These are phyloP conservation scores for Tagetes erecta DNA, from an alignment of 129 eudicot species.

Conservation along the genomic window DNA sequence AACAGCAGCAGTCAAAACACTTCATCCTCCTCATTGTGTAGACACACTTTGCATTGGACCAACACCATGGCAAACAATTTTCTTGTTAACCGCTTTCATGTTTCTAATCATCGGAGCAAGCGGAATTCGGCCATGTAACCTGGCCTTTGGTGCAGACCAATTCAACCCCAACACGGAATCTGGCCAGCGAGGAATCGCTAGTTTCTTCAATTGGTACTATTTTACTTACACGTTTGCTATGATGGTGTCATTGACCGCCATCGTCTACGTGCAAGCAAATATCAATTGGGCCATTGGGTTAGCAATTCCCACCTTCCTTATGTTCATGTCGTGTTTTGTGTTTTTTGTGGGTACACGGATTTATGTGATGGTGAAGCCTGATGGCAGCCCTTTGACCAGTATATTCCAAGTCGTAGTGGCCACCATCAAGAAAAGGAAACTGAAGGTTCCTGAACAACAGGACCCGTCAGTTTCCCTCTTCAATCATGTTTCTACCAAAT, in stretches of 20 bases:
- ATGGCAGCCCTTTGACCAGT: conserved; percentile 49
- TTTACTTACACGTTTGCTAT: conserved; percentile 53
- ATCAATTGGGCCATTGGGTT: conserved; percentile 53
- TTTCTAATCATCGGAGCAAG: conserved; percentile 46
- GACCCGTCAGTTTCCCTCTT: conserved; percentile 26
- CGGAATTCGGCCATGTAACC: conserved; percentile 56
- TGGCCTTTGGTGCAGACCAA: conserved; percentile 58
- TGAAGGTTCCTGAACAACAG: conserved; percentile 38
- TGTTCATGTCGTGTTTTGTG: conserved; percentile 46
- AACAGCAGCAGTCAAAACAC: conserved; percentile 46
- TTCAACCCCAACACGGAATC: conserved; percentile 55
- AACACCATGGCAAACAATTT: conserved; percentile 46
- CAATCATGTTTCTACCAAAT: conserved; percentile 30
- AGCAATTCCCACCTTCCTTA: conserved; percentile 46
- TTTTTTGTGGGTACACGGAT: conserved; percentile 45
- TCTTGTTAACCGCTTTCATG: conserved; percentile 37
- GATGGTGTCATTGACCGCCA: conserved; percentile 49
- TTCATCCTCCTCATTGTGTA: conserved; percentile 51
- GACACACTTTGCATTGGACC: conserved; percentile 41
- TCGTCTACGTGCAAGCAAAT: conserved; percentile 48
- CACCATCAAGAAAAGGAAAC: conserved; percentile 40
- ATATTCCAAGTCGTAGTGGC: conserved; percentile 44
- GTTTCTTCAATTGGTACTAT: conserved; percentile 65
- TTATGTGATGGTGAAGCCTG: conserved; percentile 45
- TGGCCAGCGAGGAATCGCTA: conserved; percentile 46